These are phyloP conservation scores for Backusella morwellensis DNA, from an alignment of 192 early-diverging fungal species.

Conservation along the genomic window DNA sequence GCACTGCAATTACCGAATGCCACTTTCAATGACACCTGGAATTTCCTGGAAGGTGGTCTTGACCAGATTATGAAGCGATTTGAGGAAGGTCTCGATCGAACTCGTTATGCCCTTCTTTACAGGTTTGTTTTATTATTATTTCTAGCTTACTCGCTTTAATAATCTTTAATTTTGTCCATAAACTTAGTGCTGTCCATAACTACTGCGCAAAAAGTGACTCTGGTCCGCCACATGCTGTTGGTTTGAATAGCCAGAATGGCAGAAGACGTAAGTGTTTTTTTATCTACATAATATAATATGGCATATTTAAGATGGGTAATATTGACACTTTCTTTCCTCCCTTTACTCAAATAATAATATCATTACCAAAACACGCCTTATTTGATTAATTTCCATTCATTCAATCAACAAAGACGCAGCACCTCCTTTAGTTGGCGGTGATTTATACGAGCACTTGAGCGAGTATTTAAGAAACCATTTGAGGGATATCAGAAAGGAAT, in stretches of 20 bases:
- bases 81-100: constrained; percentile 71
- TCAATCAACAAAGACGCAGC: constrained; percentile 13
- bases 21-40: constrained; percentile 68
- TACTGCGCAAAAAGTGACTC: constrained; percentile 21
- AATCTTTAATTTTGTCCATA: not conserved
- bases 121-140: constrained; percentile 53
- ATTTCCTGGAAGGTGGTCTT: constrained; percentile 70
- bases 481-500: constrained; percentile 45
- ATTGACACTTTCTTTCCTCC: not conserved
- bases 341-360: not conserved
- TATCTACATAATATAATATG: too few species aligned
- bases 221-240: not conserved
- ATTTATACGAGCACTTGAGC: constrained; percentile 50
- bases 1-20: constrained; percentile 46
- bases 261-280: not conserved
- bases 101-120: constrained; percentile 81
- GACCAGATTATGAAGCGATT: constrained; percentile 77
- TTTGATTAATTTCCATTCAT: too few species aligned
- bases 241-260: not conserved
- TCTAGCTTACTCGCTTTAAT: not conserved
- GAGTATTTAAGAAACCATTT: constrained; percentile 56
- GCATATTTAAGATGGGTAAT: too few species aligned
- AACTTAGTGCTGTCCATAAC: constrained; percentile 26
- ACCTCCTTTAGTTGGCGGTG: constrained; percentile 54
- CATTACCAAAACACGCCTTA: too few species aligned